Evolutionary conservation across 176 grass and related monocot species (phyloP), one percentile per base, ranked within the genome.

Genomic region (Carex pumila): DNA sequence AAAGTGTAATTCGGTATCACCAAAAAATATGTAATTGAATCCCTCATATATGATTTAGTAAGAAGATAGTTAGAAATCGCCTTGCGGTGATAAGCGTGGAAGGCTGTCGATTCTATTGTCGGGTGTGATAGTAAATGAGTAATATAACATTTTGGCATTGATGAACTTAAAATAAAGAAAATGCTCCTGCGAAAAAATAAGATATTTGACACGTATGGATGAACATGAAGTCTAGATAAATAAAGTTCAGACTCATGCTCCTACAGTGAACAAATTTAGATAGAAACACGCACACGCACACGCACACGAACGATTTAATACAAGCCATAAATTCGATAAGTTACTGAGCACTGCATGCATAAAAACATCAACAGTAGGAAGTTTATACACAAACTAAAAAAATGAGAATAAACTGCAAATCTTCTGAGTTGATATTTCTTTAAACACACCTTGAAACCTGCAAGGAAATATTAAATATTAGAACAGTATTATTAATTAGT

Each of bases 381-480:
- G 30, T 58, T 80, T 81, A 79, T 79, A 60, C 30, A 69, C 61
- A 80, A 68, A 79, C 22, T 68, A 57, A 77, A 77, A 13, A 77
- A 77, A 77, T 56, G 12, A 77, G 22, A 77, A 77, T 47, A 77
- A 55, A 14, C 73, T 56, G 50, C 22, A 55, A 76, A 54, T 76
- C 19, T 32, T 14, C 14, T 15, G 17, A 32, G 22, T 54, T 37
- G 39, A 53, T 65, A n/a, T 29, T 22, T 61, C 32, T 61, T 76
- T 84, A 88, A 72, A 59, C 59, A 73, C 54, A 50, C 65, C 61
- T 89, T 76, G 87, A 74, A 85, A 85, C 87, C 87, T 89, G 83
- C 60, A 50, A 56, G 66, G 22, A 60, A 83, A 17, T 3, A 66
- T 25, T 10, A 66, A 32, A 66, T 17, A 31, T 17, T 81, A 72